Percentiles rank a stretch among this genome's conserved stretches.
Evolutionary conservation across 768 basidiomycete genomes (phyloP).

Genomic region (Clathrus columnatus): DNA sequence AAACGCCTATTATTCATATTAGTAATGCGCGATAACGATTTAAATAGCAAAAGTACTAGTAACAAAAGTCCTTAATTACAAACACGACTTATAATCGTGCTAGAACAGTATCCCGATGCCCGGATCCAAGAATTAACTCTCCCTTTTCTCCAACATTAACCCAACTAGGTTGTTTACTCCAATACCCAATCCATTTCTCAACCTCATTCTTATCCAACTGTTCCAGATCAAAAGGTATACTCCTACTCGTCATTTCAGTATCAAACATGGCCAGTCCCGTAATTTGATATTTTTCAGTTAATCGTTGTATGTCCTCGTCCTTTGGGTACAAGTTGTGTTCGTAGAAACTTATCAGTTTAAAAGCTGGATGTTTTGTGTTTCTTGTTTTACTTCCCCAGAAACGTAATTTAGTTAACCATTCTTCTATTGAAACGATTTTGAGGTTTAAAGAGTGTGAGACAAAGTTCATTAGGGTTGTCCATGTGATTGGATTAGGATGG

Average conservation of each 20-base stretch:
- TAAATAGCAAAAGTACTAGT: no score
- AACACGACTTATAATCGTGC: no score
- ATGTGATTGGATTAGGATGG: conserved; percentile 19
- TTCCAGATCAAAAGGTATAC: not conserved
- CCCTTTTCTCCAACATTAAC: not conserved
- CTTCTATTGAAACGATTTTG: conserved; percentile 18
- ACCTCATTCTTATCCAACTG: not conserved
- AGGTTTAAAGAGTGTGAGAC: conserved; percentile 16
- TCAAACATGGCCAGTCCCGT: not conserved
- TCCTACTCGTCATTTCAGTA: not conserved
- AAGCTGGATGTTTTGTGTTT: conserved; percentile 18
- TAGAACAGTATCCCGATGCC: no score
- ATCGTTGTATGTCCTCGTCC: not conserved
- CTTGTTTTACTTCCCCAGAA: conserved; percentile 2
- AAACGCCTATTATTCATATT: no score
- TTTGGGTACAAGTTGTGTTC: not conserved
- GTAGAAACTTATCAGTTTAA: conserved; percentile 21
- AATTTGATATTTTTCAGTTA: not conserved
- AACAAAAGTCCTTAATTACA: no score
- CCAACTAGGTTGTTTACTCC: not conserved
- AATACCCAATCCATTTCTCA: not conserved
- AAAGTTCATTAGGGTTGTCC: conserved; percentile 9
- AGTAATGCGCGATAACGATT: no score
- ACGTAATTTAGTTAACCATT: conserved; percentile 18
- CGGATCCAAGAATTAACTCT: no score